A percentile compares a stretch with the other conserved stretches of the same genome.
Evolutionary conservation across 1,284 basidiomycete genomes (phyloP).

Genomic region (Coniophora puteana): DNA sequence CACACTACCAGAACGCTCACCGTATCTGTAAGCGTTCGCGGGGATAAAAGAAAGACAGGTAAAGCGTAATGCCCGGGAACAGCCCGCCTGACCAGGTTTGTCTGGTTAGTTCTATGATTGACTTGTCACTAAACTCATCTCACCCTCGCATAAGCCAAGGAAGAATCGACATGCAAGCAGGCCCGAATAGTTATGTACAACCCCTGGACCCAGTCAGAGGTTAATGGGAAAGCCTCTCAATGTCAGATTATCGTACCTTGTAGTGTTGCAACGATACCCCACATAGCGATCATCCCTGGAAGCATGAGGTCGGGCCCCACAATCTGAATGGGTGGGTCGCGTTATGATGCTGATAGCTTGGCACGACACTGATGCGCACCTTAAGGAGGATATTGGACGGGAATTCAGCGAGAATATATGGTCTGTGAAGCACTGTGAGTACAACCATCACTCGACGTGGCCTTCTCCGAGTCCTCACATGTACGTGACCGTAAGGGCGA

Average conservation of each 20-base stretch:
- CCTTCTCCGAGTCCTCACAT: slow-evolving; percentile 29
- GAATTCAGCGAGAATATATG: slow-evolving; percentile 57
- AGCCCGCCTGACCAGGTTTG: slow-evolving; percentile 40
- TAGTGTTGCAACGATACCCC: slow-evolving; percentile 52
- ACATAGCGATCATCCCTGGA: slow-evolving; percentile 50
- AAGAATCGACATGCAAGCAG: slow-evolving; percentile 63
- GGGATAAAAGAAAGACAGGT: slow-evolving; percentile 56
- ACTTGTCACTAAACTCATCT: not conserved
- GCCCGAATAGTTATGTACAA: slow-evolving; percentile 48
- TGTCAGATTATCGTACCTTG: slow-evolving; percentile 39
- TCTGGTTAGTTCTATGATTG: slow-evolving; percentile 39
- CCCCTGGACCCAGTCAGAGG: slow-evolving; percentile 56
- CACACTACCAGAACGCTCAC: slow-evolving; percentile 22
- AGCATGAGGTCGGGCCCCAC: slow-evolving; percentile 56
- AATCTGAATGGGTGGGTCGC: slow-evolving; percentile 33
- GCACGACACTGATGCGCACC: slow-evolving; percentile 27
- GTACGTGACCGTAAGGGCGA: slow-evolving; percentile 51
- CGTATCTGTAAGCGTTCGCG: slow-evolving; percentile 52
- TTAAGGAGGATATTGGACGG: slow-evolving; percentile 58
- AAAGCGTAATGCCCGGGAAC: slow-evolving; percentile 57
- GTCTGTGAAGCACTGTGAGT: slow-evolving; percentile 27
- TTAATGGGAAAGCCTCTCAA: not conserved
- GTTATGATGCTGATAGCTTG: not conserved
- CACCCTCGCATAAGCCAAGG: slow-evolving; percentile 60
- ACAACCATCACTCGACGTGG: slow-evolving; percentile 3